A percentile compares a stretch with the other conserved stretches of the same genome.
Evolutionary conservation across 768 basidiomycete species (phyloP).

Genomic region (Suillus subaureus): DNA sequence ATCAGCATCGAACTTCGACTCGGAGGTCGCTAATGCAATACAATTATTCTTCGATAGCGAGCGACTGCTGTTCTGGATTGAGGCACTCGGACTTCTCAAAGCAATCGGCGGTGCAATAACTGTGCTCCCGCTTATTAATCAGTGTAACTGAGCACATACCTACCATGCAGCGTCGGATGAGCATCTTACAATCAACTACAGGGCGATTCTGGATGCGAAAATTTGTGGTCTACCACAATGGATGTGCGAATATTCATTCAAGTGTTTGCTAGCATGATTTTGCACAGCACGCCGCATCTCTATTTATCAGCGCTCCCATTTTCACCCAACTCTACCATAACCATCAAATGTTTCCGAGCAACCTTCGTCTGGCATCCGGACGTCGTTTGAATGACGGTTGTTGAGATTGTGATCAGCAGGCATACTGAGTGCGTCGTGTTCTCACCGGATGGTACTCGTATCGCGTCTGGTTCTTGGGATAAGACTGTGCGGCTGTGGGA

Average conservation of each 20-base stretch:
- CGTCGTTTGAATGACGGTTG: neutral
- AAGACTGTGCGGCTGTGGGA: neutral
- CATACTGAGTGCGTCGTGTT: constrained; percentile 7
- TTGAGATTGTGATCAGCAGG: neutral
- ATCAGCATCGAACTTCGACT: neutral
- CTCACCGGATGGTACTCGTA: neutral
- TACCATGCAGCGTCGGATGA: neutral
- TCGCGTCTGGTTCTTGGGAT: neutral
- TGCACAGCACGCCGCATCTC: neutral
- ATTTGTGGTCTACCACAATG: neutral
- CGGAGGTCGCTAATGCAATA: accelerated
- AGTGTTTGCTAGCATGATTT: neutral
- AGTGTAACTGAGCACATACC: neutral
- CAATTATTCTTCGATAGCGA: neutral
- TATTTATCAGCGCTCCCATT: neutral
- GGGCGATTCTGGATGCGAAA: neutral
- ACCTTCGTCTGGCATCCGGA: neutral
- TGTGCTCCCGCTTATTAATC: neutral
- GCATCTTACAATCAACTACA: neutral
- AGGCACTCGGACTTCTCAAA: neutral
- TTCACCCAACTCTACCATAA: neutral
- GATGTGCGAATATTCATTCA: neutral
- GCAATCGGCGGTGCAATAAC: neutral
- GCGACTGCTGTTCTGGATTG: neutral
- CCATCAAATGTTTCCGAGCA: neutral